Evolutionary conservation across 805 yeast genomes (phyloP).

Genomic region (Metschnikowia gruessii): DNA sequence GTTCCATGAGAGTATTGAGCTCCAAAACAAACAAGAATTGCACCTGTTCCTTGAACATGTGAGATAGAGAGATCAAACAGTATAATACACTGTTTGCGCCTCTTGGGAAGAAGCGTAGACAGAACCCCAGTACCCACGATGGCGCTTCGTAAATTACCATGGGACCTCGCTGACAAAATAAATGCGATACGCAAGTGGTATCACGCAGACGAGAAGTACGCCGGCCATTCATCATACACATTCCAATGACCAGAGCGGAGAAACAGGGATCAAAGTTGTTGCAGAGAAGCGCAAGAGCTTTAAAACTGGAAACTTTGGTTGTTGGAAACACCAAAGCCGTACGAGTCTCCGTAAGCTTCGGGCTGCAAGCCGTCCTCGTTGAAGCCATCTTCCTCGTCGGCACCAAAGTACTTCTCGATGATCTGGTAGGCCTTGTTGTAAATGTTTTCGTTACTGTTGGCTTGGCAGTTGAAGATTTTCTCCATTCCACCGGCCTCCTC

Average conservation of each 20-base stretch:
- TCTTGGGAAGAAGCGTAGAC: not conserved
- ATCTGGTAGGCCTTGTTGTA: constrained; percentile 87
- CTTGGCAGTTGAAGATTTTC: constrained; percentile 89
- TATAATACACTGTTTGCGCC: not conserved
- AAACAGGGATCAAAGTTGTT: not conserved
- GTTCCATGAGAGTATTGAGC: not conserved
- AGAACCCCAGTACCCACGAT: not conserved
- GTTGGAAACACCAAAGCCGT: constrained; percentile 77
- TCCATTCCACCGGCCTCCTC: constrained; percentile 99
- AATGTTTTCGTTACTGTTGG: constrained; percentile 85
- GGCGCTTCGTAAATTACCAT: not conserved
- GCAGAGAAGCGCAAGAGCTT: not conserved
- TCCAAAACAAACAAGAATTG: not conserved
- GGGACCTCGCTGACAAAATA: not conserved
- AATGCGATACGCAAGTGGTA: not conserved
- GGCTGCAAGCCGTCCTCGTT: constrained; percentile 73
- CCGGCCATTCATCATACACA: not conserved
- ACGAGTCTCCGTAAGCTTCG: constrained; percentile 74
- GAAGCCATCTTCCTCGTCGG: constrained; percentile 70
- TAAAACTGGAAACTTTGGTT: constrained; percentile 48
- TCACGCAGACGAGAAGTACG: not conserved
- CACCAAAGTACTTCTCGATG: constrained; percentile 87
- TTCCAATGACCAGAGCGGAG: not conserved
- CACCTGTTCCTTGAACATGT: not conserved
- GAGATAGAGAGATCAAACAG: not conserved